These are phyloP conservation scores for Zygosaccharomyces bisporus DNA, from an alignment of 805 yeast species.

Conservation along the genomic window DNA sequence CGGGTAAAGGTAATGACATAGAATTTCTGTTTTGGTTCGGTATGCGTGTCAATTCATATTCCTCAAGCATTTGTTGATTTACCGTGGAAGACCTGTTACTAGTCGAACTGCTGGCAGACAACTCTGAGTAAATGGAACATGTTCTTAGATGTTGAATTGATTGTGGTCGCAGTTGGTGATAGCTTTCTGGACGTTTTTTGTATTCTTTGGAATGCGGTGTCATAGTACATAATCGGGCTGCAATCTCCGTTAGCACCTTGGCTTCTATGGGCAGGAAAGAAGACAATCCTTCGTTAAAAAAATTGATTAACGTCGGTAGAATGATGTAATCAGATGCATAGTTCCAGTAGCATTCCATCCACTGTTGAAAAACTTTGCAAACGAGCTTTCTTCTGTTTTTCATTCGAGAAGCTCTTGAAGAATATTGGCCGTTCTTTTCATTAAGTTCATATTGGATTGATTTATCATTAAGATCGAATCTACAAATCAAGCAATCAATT, in stretches of 20 bases:
- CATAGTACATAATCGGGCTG: constrained; percentile 52
- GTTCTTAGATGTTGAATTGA: constrained; percentile 37
- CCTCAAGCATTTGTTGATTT: constrained; percentile 52
- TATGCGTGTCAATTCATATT: constrained; percentile 47
- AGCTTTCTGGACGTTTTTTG: constrained; percentile 4
- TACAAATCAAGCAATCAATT: constrained; percentile 58
- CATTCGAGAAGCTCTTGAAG: constrained; percentile 43
- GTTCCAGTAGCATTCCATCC: constrained; percentile 93
- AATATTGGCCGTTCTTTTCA: constrained; percentile 37
- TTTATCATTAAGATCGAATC: constrained; percentile 54
- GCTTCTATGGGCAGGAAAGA: constrained; percentile 60
- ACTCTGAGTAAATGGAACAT: constrained; percentile 38
- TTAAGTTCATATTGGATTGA: constrained; percentile 33
- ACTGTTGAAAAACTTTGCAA: constrained; percentile 64
- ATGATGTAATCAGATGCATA: constrained; percentile 54
- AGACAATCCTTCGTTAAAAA: constrained; percentile 75
- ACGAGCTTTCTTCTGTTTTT: constrained; percentile 65
- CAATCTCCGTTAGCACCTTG: constrained; percentile 55
- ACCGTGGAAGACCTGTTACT: constrained; percentile 33
- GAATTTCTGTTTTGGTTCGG: constrained; percentile 43
- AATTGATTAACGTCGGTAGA: constrained; percentile 67
- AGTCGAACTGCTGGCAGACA: constrained; percentile 25
- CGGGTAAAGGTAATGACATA: constrained; percentile 29
- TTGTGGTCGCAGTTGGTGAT: constrained; percentile 52
- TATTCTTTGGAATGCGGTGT: constrained; percentile 16